Conservation (phyloP, 176 grass and related monocot genomes). For the Musa schizocarpa region DNA sequence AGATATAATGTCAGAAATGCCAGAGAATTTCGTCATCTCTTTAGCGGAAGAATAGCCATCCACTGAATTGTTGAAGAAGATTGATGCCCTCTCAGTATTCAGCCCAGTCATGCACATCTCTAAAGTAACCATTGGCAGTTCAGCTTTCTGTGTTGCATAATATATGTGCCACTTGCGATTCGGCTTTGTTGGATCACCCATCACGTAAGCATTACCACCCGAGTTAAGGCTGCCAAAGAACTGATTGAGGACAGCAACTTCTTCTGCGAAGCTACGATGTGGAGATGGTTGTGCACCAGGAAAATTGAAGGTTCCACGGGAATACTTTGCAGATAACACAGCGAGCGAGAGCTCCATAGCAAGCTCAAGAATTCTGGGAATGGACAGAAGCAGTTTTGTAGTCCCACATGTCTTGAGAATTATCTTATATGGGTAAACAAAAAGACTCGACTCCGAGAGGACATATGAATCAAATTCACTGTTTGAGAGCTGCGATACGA, state of each 20-base stretch:
- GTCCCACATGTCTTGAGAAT: slow-evolving; percentile 64
- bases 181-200: slow-evolving; percentile 32
- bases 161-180: slow-evolving; percentile 42
- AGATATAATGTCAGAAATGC: slow-evolving; percentile 35
- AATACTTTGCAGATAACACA: slow-evolving; percentile 38
- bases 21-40: slow-evolving; percentile 50
- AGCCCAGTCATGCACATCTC: slow-evolving; percentile 54
- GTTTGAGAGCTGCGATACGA: slow-evolving; percentile 47
- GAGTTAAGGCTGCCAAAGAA: slow-evolving; percentile 37
- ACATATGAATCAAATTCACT: slow-evolving; percentile 41
- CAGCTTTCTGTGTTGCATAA: slow-evolving; percentile 29
- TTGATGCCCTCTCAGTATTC: slow-evolving; percentile 27
- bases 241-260: slow-evolving; percentile 30
- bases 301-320: slow-evolving; percentile 44
- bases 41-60: slow-evolving; percentile 28
- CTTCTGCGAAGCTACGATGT: slow-evolving; percentile 40
- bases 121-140: slow-evolving; percentile 29
- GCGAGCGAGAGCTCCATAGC: slow-evolving; percentile 25
- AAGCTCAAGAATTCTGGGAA: slow-evolving; percentile 47
- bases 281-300: slow-evolving; percentile 45
- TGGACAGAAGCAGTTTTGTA: slow-evolving; percentile 39
- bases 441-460: slow-evolving; percentile 54
- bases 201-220: slow-evolving; percentile 35
- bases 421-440: slow-evolving; percentile 47
- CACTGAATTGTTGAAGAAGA: slow-evolving; percentile 40